Evolutionary conservation across 2,329 filamentous ascomycete genomes (phyloP).

Genomic region (Cadophora sp.): DNA sequence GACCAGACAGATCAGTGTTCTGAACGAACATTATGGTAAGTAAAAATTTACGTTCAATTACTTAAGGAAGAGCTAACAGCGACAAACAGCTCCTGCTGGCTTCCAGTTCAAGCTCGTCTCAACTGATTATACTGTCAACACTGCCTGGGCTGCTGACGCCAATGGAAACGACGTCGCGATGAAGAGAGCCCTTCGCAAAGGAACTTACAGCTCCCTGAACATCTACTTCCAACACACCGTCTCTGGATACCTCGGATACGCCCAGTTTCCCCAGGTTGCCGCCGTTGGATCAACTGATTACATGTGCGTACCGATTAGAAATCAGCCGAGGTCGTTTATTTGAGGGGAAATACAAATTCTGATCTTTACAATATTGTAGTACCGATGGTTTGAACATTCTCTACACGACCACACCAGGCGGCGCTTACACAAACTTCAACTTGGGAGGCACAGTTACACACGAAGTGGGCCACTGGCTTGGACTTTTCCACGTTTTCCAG

Average conservation of each 20-base stretch:
- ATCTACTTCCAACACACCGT: conserved; percentile 43
- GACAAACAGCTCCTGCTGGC: conserved; percentile 31
- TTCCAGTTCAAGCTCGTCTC: conserved; percentile 44
- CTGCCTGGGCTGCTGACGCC: conserved; percentile 43
- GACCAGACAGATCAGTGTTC: conserved; percentile 35
- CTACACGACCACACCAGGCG: conserved; percentile 48
- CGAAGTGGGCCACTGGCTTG: conserved; percentile 58
- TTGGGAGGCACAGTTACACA: conserved; percentile 50
- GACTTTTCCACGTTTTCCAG: conserved; percentile 56
- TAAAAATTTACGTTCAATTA: background rate
- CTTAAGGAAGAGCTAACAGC: background rate
- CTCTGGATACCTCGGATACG: conserved; percentile 6
- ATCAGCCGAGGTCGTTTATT: too few species aligned
- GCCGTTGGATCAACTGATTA: background rate
- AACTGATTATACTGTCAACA: conserved; percentile 45
- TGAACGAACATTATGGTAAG: conserved; percentile 30
- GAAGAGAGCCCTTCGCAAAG: conserved; percentile 54
- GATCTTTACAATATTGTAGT: background rate
- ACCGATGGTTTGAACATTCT: conserved; percentile 50
- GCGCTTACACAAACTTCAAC: conserved; percentile 46
- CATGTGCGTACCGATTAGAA: background rate
- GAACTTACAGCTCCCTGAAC: conserved; percentile 44
- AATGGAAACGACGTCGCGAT: conserved; percentile 48
- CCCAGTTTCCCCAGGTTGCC: background rate
- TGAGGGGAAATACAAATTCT: too few species aligned